A percentile compares a stretch with the other conserved stretches of the same genome.
These are phyloP conservation scores for Pyrenophora teres DNA, from an alignment of 2,329 filamentous ascomycete species.

Conservation along the genomic window DNA sequence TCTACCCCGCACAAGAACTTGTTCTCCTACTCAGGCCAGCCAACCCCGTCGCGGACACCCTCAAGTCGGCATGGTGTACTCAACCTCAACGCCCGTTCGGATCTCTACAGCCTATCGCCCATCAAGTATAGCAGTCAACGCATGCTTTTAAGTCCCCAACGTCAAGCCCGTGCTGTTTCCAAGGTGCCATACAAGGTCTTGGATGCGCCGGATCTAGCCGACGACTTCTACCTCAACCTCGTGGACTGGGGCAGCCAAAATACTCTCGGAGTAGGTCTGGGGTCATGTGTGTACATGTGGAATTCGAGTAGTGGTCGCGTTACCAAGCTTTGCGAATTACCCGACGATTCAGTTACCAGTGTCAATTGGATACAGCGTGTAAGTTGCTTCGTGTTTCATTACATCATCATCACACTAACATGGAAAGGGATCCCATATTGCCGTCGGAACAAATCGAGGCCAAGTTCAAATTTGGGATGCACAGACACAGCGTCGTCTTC, in stretches of 20 bases:
- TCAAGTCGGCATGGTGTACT: conserved; percentile 79
- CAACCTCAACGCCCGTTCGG: conserved; percentile 85
- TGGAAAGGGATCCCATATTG: conserved; percentile 79
- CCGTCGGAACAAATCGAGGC: conserved; percentile 92
- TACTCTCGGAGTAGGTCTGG: conserved; percentile 88
- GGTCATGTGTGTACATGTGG: conserved; percentile 97
- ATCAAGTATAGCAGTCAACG: conserved; percentile 92
- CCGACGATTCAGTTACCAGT: conserved; percentile 92
- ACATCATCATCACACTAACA: conserved; percentile 10
- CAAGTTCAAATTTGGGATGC: conserved; percentile 98
- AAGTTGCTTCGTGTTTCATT: conserved; percentile 25
- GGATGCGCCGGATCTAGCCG: conserved; percentile 91
- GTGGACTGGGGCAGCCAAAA: conserved; percentile 98
- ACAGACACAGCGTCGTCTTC: conserved; percentile 77
- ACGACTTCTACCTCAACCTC: conserved; percentile 96
- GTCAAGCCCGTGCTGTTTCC: conserved; percentile 85
- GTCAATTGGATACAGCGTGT: conserved; percentile 96
- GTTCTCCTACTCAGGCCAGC: conserved; percentile 87
- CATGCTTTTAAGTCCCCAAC: conserved; percentile 87
- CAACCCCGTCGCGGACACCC: conserved; percentile 86
- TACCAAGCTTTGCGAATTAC: conserved; percentile 89
- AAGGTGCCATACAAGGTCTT: conserved; percentile 98
- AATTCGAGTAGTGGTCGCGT: conserved; percentile 90
- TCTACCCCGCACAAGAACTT: conserved; percentile 98
- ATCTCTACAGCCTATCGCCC: conserved; percentile 93